Conservation (phyloP, 1,139 yeast species). For the Hanseniaspora sp. region DNA sequence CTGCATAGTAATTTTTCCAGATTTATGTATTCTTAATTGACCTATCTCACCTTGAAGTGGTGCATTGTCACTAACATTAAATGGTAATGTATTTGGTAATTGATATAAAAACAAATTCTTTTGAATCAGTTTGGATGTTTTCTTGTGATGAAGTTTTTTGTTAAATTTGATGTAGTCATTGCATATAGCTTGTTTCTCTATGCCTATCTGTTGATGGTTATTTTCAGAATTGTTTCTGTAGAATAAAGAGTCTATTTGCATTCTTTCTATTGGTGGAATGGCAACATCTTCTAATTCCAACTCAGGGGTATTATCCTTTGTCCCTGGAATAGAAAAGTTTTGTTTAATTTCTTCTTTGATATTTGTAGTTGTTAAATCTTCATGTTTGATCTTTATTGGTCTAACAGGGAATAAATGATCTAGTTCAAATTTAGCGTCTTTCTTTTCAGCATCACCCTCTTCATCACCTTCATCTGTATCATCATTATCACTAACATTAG, state of each 20-base stretch:
- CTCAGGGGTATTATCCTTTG: conserved; percentile 31
- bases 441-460: conserved; percentile 29
- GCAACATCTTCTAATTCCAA: conserved; percentile 21
- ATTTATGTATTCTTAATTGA: conserved; percentile 58
- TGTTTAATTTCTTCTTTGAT: conserved; percentile 21
- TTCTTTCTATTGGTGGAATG: conserved; percentile 24
- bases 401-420: conserved; percentile 39
- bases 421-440: conserved; percentile 11
- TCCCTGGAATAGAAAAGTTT: conserved; percentile 24
- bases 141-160: conserved; percentile 28
- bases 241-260: conserved; percentile 25
- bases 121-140: conserved; percentile 19
- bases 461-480: conserved; percentile 24
- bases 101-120: conserved; percentile 51
- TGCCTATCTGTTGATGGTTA: conserved; percentile 27
- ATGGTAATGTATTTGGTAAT: conserved; percentile 58
- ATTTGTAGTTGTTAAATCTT: conserved; percentile 26
- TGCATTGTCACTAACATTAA: conserved; percentile 15
- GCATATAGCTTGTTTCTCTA: conserved; percentile 20
- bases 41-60: conserved; percentile 56
- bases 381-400: conserved; percentile 37
- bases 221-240: conserved; percentile 28
- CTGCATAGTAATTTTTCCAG: conserved; percentile 66
- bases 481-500: conserved; percentile 27
- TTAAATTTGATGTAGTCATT: conserved; percentile 33